A percentile compares a stretch with the other conserved stretches of the same genome.
Evolutionary conservation across 2,329 filamentous ascomycete species (phyloP).

Genomic region (Mariannaea elegans): DNA sequence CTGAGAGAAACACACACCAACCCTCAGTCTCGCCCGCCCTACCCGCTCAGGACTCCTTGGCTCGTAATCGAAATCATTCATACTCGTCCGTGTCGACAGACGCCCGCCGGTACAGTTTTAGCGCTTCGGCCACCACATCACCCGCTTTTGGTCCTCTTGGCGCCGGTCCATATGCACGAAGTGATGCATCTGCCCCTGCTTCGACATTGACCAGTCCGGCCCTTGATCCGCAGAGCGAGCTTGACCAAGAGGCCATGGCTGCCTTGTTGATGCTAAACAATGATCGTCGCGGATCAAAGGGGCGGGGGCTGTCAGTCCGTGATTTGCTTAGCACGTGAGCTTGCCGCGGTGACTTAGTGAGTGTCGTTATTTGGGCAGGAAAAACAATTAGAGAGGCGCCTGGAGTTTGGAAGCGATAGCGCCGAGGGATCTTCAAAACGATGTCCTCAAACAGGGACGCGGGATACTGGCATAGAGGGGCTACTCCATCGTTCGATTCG

Average conservation of each 20-base stretch:
- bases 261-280: slow-evolving; percentile 88
- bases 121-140: slow-evolving; percentile 59
- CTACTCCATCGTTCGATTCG: slow-evolving; percentile 14
- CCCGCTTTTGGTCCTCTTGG: slow-evolving; percentile 65
- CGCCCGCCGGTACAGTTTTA: slow-evolving; percentile 60
- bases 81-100: slow-evolving; percentile 64
- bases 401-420: slow-evolving; percentile 13
- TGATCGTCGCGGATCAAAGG: slow-evolving; percentile 68
- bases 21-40: slow-evolving; percentile 63
- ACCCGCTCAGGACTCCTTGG: slow-evolving; percentile 52
- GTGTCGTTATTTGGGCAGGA: background rate
- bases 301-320: slow-evolving; percentile 62
- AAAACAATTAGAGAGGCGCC: slow-evolving; percentile 9
- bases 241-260: slow-evolving; percentile 83
- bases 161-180: slow-evolving; percentile 49
- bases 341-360: background rate
- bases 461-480: background rate
- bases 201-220: slow-evolving; percentile 68
- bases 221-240: slow-evolving; percentile 62
- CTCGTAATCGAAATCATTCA: slow-evolving; percentile 56
- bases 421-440: slow-evolving; percentile 15
- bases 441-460: slow-evolving; percentile 1
- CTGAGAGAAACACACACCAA: slow-evolving; percentile 47
- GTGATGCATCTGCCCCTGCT: slow-evolving; percentile 52
- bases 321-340: slow-evolving; percentile 62